Base-by-base conservation (phyloP, 2,329 filamentous ascomycete species). In the Cryphonectria parasitica region DNA sequence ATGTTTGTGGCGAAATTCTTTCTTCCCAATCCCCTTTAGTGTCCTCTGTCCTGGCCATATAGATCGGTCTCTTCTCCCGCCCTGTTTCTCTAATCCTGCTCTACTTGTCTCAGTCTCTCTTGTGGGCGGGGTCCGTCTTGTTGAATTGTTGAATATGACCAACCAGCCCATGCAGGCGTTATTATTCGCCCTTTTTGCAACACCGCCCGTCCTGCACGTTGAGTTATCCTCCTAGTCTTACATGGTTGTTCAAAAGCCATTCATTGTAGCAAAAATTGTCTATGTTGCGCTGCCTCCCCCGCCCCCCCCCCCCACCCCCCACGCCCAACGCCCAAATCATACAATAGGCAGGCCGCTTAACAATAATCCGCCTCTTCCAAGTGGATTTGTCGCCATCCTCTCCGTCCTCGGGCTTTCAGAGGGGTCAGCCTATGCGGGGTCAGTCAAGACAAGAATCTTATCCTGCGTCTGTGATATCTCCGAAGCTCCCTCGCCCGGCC, bases 391-490 rank as follows among this genome's bases (percentile, higher is more conserved):
- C 45, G 2, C 7, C 19, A 49, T n/a, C 22, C 19, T 49, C 22
- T n/a, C 36, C 22, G 17, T 49, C 45, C 17, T 49, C 22, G 45
- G 45, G 22, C 45, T n/a, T 22, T 49, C 22, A 17, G 11, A 49
- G 8, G 19, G 19, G 5, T 11, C 22, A 31, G 54, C 2, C 54
- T 58, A 58, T 17, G 10, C 54, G 13, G 52, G 54, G 25, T 22
- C 54, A 19, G 25, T 58, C 54, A 34, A 6, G 25, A 58, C 54
- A 3, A 31, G 54, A 28, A 58, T 58, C 67, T 70, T 72, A 52
- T 69, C 62, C 69, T 68, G 61, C 67, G 67, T 60, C 6, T 45
- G 64, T 49, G 70, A 65, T 60, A 68, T 39, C 67, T 72, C 70
- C 60, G 68, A 64, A 36, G 60, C 64, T 17, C 15, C 36, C 65